These are phyloP conservation scores for Ensete glaucum DNA, from an alignment of 176 grass and related monocot species.

Conservation along the genomic window DNA sequence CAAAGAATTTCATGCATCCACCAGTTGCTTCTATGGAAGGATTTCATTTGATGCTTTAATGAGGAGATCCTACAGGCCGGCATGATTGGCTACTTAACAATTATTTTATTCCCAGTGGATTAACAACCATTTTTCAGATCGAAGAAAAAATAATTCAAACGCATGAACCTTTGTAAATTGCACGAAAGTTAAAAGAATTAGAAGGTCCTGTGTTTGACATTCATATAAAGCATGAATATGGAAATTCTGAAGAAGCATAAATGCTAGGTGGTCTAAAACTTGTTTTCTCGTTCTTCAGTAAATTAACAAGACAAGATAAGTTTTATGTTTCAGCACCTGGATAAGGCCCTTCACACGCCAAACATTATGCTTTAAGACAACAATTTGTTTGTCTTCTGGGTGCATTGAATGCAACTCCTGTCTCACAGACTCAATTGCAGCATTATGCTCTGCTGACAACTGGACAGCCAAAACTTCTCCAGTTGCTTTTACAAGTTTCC, in stretches of 20 bases:
- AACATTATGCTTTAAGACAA: slow-evolving; percentile 26
- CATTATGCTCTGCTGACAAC: slow-evolving; percentile 24
- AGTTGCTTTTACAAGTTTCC: slow-evolving; percentile 24
- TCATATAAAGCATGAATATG: neutral
- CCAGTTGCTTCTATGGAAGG: neutral
- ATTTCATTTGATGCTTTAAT: neutral
- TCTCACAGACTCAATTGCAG: slow-evolving; percentile 23
- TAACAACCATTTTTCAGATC: too few species aligned
- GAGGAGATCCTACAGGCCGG: neutral
- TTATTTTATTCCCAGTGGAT: neutral
- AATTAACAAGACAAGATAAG: neutral
- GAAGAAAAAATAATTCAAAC: neutral
- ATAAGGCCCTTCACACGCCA: slow-evolving; percentile 30
- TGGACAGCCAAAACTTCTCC: slow-evolving; percentile 26
- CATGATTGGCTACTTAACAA: neutral
- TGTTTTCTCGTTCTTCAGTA: neutral
- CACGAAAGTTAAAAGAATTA: neutral
- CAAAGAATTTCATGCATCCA: neutral
- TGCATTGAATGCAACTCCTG: slow-evolving; percentile 19
- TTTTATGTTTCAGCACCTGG: slow-evolving; percentile 5
- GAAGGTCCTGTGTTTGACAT: neutral
- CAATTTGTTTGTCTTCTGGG: slow-evolving; percentile 18
- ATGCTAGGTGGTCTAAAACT: neutral
- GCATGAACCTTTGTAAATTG: neutral
- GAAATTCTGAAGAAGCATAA: neutral